These are phyloP conservation scores for Calonectria fujianensis DNA, from an alignment of 2,329 filamentous ascomycete species.

Conservation along the genomic window DNA sequence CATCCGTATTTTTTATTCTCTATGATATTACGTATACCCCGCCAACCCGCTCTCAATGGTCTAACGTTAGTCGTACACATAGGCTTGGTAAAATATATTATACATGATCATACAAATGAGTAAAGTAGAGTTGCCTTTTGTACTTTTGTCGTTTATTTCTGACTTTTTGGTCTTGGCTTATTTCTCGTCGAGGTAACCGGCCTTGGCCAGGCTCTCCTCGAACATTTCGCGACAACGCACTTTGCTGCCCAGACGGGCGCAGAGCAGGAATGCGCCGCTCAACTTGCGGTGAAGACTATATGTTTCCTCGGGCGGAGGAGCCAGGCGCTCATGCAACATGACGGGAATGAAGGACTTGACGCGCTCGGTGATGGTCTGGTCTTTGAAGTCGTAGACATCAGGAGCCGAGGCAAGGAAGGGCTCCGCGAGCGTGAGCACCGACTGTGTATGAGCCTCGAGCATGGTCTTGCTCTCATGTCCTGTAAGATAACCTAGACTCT, in stretches of 20 bases:
- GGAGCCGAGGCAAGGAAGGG: constrained; percentile 87
- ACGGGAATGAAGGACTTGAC: constrained; percentile 91
- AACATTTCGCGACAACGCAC: constrained; percentile 91
- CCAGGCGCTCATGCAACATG: constrained; percentile 92
- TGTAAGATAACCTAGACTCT: constrained; percentile 91
- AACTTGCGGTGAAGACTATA: constrained; percentile 97
- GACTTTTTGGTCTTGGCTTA: background rate
- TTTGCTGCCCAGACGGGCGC: constrained; percentile 87
- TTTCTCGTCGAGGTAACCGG: constrained; percentile 55
- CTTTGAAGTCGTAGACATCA: constrained; percentile 90
- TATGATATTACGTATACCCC: constrained; percentile 39
- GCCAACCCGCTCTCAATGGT: constrained; percentile 32
- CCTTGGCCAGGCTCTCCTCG: constrained; percentile 69
- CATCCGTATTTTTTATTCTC: constrained; percentile 31
- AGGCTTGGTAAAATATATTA: constrained; percentile 35
- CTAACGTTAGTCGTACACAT: constrained; percentile 35
- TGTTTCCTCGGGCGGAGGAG: constrained; percentile 96
- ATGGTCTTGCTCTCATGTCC: constrained; percentile 90
- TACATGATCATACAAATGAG: constrained; percentile 41
- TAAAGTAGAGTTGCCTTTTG: constrained; percentile 31
- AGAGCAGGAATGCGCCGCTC: constrained; percentile 95
- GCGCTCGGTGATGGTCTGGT: constrained; percentile 97
- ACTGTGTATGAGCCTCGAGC: constrained; percentile 92
- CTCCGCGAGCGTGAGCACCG: constrained; percentile 92
- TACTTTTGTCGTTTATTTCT: background rate